Evolutionary conservation across 2,329 filamentous ascomycete species (phyloP), one percentile per base, ranked within the genome.

Genomic region (Exophiala sp.): DNA sequence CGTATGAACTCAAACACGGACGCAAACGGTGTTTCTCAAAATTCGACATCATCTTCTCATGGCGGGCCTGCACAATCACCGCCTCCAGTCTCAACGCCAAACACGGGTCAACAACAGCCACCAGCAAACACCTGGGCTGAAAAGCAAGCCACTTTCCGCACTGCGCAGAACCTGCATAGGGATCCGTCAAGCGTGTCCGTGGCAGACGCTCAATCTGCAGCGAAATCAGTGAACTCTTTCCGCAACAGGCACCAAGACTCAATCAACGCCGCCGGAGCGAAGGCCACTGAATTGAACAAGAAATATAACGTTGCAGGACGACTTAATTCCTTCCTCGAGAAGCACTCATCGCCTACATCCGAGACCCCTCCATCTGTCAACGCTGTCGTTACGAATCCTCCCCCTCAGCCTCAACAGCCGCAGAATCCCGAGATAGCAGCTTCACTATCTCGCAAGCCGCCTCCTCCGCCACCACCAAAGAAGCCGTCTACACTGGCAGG

Each of bases 201-300:
- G 2, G 71, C 80, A 3, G 83, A 88, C 63, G 76, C 80, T 7
- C 76, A 74, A 54, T 71, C 75, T 36, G 80, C 83, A 11, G 85
- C 81, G 1, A 75, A 76, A 24, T 87, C 83, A 35, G 79, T 80
- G 36, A 85, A 83, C 58, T 71, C 75, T 29, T 88, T 90, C 68
- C 83, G 84, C 11, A 82, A 88, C 65, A 74, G 85, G 24, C 85
- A 89, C 63, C 82, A 85, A 3, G 85, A 86, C 14, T 83, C 88
- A 66, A 80, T 88, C 5, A 78, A 81, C 1, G 72, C 80, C 5
- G 85, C 85, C 0, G 75, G 78, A 63, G 74, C 77, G 63, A 77
- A 75, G 16, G 83, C 84, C 3, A 81, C 78, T 56, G 74, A 71
- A 1, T 62, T 85, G 51, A 81, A 84, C 50, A 78, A 85, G 64